Base-by-base conservation (phyloP, 228 moss, liverwort and hornwort genomes). In the Sphagnum magellanicum region DNA sequence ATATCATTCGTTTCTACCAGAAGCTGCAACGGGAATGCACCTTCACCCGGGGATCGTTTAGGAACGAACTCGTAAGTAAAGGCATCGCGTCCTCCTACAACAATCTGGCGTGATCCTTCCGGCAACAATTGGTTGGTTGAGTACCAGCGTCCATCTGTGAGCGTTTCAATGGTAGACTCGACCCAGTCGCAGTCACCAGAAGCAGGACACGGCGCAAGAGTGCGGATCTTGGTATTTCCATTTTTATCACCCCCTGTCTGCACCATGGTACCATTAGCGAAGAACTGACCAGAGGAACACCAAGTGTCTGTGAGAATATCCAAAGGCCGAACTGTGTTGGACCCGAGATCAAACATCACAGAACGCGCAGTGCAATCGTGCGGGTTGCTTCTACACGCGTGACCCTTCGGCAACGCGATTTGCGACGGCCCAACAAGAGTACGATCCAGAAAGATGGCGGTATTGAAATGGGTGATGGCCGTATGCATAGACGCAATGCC, bases 221-320 rank as follows among this genome's bases (percentile, higher is more conserved):
- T 78, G 7, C 83, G 69, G 67, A 87, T 70, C 61, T 83, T 83
- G n/a, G 10, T 70, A 49, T 62, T 62, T 4, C 87, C 87, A 50
- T 87, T 83, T 47, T 68, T 80, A 65, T 83, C 78, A 4, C 83
- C 87, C 7, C 87, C 83, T 0, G 83, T 87, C 53, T 87, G 81
- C 4, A 76, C 72, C 67, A 86, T 52, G 32, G 59, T 0, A 0
- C 85, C 81, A 12, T 72, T 63, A 0, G 61, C 64, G 14, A 77
- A 5, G 71, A 82, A 79, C 51, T 80, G 80, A 0, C 87, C 87
- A 0, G 87, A 87, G 0, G 83, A 81, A 78, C 87, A 87, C 87
- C 82, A 86, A 0, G 86, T 83, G 11, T 86, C 87, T 6, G 83
- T 83, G 48, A 4, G 67, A 10, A 83, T 0, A 12, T 47, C 78